A percentile compares a stretch with the other conserved stretches of the same genome.
These are phyloP conservation scores for Claviceps monticola DNA, from an alignment of 2,329 filamentous ascomycete species.

Conservation along the genomic window DNA sequence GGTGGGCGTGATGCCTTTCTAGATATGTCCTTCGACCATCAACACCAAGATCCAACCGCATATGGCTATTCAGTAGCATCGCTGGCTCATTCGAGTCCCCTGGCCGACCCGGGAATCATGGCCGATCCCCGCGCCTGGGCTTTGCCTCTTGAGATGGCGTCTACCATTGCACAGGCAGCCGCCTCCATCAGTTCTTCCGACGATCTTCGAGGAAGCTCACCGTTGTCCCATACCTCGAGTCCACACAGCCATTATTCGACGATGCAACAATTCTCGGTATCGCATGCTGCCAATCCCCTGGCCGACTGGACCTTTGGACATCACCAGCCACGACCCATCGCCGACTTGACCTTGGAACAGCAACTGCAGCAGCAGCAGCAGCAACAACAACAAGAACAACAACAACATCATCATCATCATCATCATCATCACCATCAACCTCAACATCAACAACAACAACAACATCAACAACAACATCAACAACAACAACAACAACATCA, in stretches of 20 bases:
- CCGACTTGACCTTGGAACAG: slow-evolving; percentile 49
- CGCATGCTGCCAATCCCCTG: slow-evolving; percentile 35
- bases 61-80: slow-evolving; percentile 14
- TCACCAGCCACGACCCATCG: slow-evolving; percentile 33
- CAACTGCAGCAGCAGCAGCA: slow-evolving; percentile 30
- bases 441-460: slow-evolving; percentile 26
- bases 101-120: slow-evolving; percentile 21
- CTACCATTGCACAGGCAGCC: slow-evolving; percentile 27
- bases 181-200: slow-evolving; percentile 35
- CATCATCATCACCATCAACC: slow-evolving; percentile 30
- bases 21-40: slow-evolving; percentile 46
- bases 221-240: slow-evolving; percentile 37
- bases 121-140: slow-evolving; percentile 30
- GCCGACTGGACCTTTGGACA: slow-evolving; percentile 50
- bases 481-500: slow-evolving; percentile 22
- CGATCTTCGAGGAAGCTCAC: slow-evolving; percentile 33
- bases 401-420: slow-evolving; percentile 26
- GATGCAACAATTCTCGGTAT: slow-evolving; percentile 41
- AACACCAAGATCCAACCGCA: slow-evolving; percentile 40
- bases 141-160: slow-evolving; percentile 39
- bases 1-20: slow-evolving; percentile 44
- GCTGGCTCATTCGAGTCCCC: slow-evolving; percentile 18
- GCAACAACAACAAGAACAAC: slow-evolving; percentile 31
- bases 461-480: slow-evolving; percentile 38
- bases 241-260: slow-evolving; percentile 36